Evolutionary conservation across 2,329 filamentous ascomycete genomes (phyloP).

Genomic region (Claviceps africana): DNA sequence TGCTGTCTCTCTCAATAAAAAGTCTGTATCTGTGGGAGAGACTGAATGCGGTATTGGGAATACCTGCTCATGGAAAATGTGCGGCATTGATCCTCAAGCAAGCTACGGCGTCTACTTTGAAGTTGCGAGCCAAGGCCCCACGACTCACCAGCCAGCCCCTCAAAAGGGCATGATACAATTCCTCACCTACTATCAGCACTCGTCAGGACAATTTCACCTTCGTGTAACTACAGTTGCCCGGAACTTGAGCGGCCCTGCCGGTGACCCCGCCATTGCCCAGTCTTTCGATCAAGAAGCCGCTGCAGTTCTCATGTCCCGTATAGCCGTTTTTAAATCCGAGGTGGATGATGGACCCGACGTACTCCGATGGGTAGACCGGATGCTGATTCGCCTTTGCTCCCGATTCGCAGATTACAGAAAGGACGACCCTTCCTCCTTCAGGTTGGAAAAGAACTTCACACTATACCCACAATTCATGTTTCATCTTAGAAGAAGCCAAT

Average conservation of each 20-base stretch:
- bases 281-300: conserved; percentile 98
- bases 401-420: conserved; percentile 96
- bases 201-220: conserved; percentile 88
- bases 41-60: conserved; percentile 98
- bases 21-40: conserved; percentile 90
- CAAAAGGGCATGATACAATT: conserved; percentile 97
- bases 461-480: conserved; percentile 99
- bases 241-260: conserved; percentile 82
- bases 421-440: conserved; percentile 93
- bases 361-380: conserved; percentile 92
- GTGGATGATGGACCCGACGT: conserved; percentile 98
- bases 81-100: conserved; percentile 83
- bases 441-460: conserved; percentile 96
- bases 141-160: conserved; percentile 70
- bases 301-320: conserved; percentile 95
- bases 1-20: conserved; percentile 93
- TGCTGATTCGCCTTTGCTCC: conserved; percentile 93
- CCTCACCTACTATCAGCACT: conserved; percentile 96
- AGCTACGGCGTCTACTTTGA: conserved; percentile 98
- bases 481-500: conserved; percentile 90
- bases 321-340: conserved; percentile 97
- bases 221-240: conserved; percentile 88
- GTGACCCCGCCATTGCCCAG: conserved; percentile 87
- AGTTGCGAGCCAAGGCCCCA: conserved; percentile 84
- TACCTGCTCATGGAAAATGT: conserved; percentile 99